Base-by-base conservation (phyloP, 2,329 filamentous ascomycete species). In the Phialophora tarda region DNA sequence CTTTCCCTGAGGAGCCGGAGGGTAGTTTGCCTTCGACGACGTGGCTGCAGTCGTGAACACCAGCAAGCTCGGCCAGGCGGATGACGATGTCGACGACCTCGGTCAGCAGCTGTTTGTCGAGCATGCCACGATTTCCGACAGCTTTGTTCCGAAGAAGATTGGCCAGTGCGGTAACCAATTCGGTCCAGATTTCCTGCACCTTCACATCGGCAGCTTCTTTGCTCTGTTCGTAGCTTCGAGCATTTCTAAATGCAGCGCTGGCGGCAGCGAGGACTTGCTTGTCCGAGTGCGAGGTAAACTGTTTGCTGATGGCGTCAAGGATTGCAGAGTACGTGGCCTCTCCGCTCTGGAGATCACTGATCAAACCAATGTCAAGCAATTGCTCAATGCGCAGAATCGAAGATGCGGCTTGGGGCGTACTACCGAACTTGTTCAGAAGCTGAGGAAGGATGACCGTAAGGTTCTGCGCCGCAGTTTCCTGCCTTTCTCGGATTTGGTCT, bases 251-350 rank as follows among this genome's bases (percentile, higher is more conserved):
- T 4, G 93, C 91, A 24, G 88, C 85, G 30, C 91, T 90, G 14
- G 93, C 94, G 77, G 97, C 93, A 11, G 88, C 88, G 54, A 99
- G 83, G 21, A 98, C 93, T 63, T 87, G 86, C 73, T 91, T 90
- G 74, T 96, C 92, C 51, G 91, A 91, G 75, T 99, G 95, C n/a
- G 92, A 88, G 73, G 91, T 88, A 79, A 99, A 98, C 73, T 99
- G 95, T 65, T 92, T 92, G 77, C 91, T 93, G 72, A 98, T 92
- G 74, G 97, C 93, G 72, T 97, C 93, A 1, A 99, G 82, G 32
- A 98, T 81, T 24, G 89, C 88, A 6, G 89, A 87, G 75, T 96
- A 96, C 1, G 88, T 89, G 1, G 90, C 89, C 0, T 92, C 88
- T 71, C 96, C 92, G 76, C 97, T 93, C 59, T 93, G 89, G 44